These are phyloP conservation scores for Metschnikowia chrysomelidarum DNA, from an alignment of 805 yeast genomes.

Conservation along the genomic window DNA sequence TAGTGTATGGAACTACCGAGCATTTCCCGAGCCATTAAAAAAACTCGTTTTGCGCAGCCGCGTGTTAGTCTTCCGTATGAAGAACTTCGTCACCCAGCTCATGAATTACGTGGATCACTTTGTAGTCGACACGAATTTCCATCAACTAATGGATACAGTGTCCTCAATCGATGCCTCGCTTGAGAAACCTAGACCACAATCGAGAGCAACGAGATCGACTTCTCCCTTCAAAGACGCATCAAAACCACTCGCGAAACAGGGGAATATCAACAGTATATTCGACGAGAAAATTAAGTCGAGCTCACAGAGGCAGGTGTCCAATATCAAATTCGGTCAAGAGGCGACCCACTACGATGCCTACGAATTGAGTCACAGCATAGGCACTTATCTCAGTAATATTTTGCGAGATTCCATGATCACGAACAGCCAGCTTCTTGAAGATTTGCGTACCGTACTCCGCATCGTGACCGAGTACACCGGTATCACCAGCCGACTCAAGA, in stretches of 20 bases:
- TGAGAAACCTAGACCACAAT: conserved; percentile 8
- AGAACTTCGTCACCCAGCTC: conserved; percentile 53
- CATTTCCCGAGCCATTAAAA: conserved; percentile 41
- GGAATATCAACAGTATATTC: conserved; percentile 22
- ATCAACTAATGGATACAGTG: conserved; percentile 32
- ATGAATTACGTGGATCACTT: conserved; percentile 55
- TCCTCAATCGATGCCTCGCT: conserved; percentile 6
- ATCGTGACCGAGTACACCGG: conserved; percentile 48
- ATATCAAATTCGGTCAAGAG: conserved; percentile 6
- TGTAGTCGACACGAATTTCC: conserved; percentile 58
- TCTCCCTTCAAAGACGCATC: conserved; percentile 10
- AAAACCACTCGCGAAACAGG: conserved; percentile 13
- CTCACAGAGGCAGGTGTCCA: conserved; percentile 8
- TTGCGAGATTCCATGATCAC: conserved; percentile 68
- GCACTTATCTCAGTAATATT: conserved; percentile 58
- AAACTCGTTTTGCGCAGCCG: conserved; percentile 57
- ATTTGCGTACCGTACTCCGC: conserved; percentile 45
- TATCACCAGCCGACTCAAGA: conserved; percentile 51
- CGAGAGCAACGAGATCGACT: conserved; percentile 7
- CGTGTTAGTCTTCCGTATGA: conserved; percentile 55
- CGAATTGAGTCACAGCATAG: conserved; percentile 44
- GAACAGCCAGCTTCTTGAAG: conserved; percentile 49
- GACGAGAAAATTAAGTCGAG: conserved; percentile 22
- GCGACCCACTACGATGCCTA: conserved; percentile 8
- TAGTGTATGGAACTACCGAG: conserved; percentile 60